phyloP scores from a whole-genome alignment of 1,139 yeast genomes.

The Ogataea hybrid region DNA sequence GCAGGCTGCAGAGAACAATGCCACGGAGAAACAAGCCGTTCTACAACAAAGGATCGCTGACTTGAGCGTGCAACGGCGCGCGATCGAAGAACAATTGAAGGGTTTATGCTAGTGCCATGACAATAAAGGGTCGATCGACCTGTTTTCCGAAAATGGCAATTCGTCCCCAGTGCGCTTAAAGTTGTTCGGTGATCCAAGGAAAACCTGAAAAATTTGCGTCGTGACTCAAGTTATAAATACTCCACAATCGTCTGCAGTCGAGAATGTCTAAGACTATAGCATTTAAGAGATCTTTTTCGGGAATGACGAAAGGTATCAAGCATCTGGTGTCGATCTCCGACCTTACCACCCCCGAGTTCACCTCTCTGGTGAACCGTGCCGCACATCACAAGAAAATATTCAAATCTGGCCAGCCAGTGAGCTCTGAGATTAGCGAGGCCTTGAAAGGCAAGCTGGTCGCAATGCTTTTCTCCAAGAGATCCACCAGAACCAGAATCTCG shows the following conservation, averaged over 20 bases:
- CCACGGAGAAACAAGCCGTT: neutral
- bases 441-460: constrained; percentile 82
- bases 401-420: constrained; percentile 45
- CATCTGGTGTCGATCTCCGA: constrained; percentile 82
- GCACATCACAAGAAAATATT: constrained; percentile 55
- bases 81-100: constrained; percentile 1
- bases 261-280: constrained; percentile 4
- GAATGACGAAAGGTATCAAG: constrained; percentile 37
- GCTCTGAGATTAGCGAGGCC: constrained; percentile 51
- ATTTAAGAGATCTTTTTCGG: constrained; percentile 21
- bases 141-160: constrained; percentile 12
- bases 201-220: constrained; percentile 13
- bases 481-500: constrained; percentile 92
- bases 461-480: constrained; percentile 80
- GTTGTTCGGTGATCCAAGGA: constrained; percentile 2
- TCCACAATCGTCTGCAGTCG: neutral
- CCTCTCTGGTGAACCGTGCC: constrained; percentile 67
- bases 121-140: constrained; percentile 13
- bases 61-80: constrained; percentile 1
- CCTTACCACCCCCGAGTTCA: constrained; percentile 65
- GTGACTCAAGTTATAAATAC: constrained; percentile 9
- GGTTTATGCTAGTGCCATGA: constrained; percentile 5
- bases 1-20: neutral
- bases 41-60: constrained; percentile 2
- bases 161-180: constrained; percentile 16